Conservation (phyloP, 73 alveolate species). For the Tetrahymena borealis region DNA sequence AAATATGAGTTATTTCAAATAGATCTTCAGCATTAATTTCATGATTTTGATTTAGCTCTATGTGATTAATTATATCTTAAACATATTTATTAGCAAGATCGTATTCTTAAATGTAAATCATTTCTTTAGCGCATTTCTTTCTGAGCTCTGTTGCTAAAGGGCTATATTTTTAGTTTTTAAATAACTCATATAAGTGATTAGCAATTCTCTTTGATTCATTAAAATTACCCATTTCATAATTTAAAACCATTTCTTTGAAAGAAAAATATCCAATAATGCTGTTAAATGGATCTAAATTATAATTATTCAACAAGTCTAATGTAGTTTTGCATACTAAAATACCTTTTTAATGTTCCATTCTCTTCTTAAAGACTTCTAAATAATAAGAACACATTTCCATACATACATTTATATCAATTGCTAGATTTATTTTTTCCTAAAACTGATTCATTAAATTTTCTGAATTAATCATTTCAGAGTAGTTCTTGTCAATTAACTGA, state of each 20-base stretch:
- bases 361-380: neutral
- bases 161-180: neutral
- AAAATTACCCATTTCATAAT: neutral
- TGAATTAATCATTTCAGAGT: no score
- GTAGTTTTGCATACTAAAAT: neutral
- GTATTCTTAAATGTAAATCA: no score
- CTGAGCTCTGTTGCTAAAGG: neutral
- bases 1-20: no score
- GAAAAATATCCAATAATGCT: neutral
- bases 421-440: neutral
- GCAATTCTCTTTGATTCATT: neutral
- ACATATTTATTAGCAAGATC: no score
- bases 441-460: no score
- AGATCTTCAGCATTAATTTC: no score
- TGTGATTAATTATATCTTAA: no score
- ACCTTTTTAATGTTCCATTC: neutral
- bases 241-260: neutral
- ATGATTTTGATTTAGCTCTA: no score
- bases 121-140: neutral
- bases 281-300: neutral
- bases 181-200: neutral
- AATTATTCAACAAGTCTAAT: neutral
- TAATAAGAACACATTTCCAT: neutral
- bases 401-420: neutral
- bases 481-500: no score